Evolutionary conservation across 768 basidiomycete genomes (phyloP).

Genomic region (Phylloporus sp.): DNA sequence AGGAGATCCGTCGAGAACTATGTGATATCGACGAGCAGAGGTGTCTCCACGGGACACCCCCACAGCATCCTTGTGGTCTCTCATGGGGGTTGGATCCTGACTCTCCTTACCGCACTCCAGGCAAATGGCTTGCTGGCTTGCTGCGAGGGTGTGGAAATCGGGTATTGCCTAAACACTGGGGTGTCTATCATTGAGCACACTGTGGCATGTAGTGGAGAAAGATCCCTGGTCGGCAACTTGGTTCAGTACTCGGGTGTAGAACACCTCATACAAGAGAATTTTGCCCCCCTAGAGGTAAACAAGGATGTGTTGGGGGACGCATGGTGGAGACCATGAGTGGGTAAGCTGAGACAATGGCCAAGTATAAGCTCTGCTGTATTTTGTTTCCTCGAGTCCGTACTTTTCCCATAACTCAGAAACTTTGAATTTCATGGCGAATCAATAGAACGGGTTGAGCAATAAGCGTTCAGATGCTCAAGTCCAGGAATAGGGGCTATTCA

Average conservation of each 20-base stretch:
- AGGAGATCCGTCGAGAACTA: not conserved
- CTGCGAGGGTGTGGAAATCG: slow-evolving; percentile 23
- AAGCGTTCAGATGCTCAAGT: no score
- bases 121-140: slow-evolving; percentile 36
- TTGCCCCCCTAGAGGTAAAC: slow-evolving; percentile 40
- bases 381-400: no score
- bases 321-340: slow-evolving; percentile 2
- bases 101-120: slow-evolving; percentile 41
- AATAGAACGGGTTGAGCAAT: no score
- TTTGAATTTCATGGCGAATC: no score
- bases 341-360: no score
- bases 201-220: slow-evolving; percentile 20
- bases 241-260: slow-evolving; percentile 49
- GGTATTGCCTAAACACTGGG: slow-evolving; percentile 12
- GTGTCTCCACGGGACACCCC: not conserved
- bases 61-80: not conserved
- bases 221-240: slow-evolving; percentile 32
- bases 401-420: no score
- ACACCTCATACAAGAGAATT: slow-evolving; percentile 39
- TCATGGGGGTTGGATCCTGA: slow-evolving; percentile 51
- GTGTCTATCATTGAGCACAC: slow-evolving; percentile 55
- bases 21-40: not conserved
- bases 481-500: no score
- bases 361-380: no score
- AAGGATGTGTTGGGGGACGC: slow-evolving; percentile 40